A percentile compares a stretch with the other conserved stretches of the same genome.
Evolutionary conservation across 2,329 filamentous ascomycete species (phyloP).

Genomic region (Pestalotiopsis sp.): DNA sequence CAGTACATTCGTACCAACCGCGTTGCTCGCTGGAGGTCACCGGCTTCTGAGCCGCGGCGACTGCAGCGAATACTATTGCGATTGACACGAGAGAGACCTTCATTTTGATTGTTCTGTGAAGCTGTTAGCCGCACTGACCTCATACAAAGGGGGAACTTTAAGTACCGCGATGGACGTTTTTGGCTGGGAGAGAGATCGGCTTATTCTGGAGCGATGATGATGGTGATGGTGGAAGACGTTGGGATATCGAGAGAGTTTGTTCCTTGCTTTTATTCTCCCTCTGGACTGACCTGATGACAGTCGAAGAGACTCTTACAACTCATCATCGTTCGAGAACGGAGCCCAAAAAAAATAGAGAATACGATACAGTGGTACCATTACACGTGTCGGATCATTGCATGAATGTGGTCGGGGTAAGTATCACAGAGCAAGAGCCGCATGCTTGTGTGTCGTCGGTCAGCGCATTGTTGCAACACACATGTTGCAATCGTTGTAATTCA

Average conservation of each 20-base stretch:
- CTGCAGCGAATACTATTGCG: not conserved
- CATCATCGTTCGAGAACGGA: not conserved
- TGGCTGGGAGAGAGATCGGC: not conserved
- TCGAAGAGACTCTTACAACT: not conserved
- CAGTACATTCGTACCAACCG: not conserved
- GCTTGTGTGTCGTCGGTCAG: not conserved
- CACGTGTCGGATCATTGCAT: not conserved
- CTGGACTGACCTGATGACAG: no score
- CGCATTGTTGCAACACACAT: not conserved
- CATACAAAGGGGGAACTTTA: not conserved
- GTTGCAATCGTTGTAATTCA: not conserved
- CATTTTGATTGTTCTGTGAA: not conserved
- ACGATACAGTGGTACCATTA: not conserved
- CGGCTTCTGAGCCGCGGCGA: not conserved
- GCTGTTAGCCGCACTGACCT: not conserved
- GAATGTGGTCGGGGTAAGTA: not conserved
- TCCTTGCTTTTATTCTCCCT: not conserved
- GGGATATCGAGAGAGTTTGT: not conserved
- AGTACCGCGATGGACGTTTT: no score
- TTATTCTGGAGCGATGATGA: not conserved
- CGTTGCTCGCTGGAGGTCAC: not conserved
- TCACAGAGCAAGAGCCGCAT: not conserved
- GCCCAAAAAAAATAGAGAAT: not conserved
- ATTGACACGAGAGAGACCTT: not conserved
- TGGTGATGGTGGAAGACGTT: not conserved